These are phyloP conservation scores for Diplotaxis tenuifolia DNA, from an alignment of 345 rosid genomes.

Conservation along the genomic window DNA sequence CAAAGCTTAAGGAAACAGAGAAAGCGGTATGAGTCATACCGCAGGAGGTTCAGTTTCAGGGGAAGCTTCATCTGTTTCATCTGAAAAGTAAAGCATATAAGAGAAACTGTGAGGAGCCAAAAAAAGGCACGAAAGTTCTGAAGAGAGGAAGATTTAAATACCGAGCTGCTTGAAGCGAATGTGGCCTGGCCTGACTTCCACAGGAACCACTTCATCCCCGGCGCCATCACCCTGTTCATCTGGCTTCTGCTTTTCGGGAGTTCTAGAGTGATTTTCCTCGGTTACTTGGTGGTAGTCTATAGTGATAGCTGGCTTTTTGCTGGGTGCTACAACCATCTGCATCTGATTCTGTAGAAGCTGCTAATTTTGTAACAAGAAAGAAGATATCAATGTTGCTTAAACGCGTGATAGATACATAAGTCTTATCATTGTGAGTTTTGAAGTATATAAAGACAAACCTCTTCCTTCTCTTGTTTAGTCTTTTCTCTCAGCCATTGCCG, in stretches of 20 bases:
- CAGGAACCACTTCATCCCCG: conserved; percentile 60
- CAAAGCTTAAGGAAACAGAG: conserved; percentile 10
- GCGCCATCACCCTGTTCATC: conserved; percentile 33
- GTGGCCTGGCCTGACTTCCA: conserved; percentile 88
- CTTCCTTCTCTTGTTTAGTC: conserved; percentile 55
- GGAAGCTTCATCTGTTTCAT: conserved; percentile 42
- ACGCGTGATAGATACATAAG: conserved; percentile 8
- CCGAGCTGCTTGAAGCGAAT: conserved; percentile 73
- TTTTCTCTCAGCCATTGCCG: conserved; percentile 73
- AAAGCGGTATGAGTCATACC: conserved; percentile 47
- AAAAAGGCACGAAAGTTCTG: background rate
- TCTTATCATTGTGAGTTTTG: conserved; percentile 15
- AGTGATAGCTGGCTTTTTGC: conserved; percentile 41
- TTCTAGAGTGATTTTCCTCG: conserved; percentile 33
- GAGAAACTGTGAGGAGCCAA: conserved; percentile 19
- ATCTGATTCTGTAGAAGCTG: conserved; percentile 46
- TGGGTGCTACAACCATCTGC: conserved; percentile 32
- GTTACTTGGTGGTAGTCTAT: conserved; percentile 32
- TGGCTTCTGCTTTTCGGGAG: conserved; percentile 32
- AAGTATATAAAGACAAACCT: conserved; percentile 45
- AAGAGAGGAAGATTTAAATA: conserved; percentile 16
- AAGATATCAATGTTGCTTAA: background rate
- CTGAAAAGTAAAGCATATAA: conserved; percentile 40
- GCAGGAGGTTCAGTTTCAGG: conserved; percentile 46
- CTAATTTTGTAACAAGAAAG: conserved; percentile 20